phyloP scores from a whole-genome alignment of 176 grass and related monocot species.

The Microstegium vimineum region DNA sequence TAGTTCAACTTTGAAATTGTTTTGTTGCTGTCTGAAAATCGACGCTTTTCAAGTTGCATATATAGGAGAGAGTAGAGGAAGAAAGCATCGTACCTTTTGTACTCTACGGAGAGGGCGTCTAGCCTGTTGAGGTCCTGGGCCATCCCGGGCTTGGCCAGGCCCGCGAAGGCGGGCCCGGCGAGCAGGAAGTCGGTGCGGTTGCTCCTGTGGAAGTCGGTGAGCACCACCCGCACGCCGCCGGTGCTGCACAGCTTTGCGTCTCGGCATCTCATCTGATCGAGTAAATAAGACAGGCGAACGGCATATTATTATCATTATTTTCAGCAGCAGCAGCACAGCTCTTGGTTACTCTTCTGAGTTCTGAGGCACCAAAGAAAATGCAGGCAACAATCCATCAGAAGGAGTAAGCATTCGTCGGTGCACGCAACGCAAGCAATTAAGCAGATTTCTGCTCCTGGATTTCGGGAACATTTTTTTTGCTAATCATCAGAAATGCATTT shows the following conservation, averaged over 20 bases:
- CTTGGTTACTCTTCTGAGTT: background rate
- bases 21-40: too few relatives aligned
- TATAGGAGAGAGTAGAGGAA: too few relatives aligned
- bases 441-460: background rate
- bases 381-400: background rate
- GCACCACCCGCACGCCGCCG: constrained; percentile 52
- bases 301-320: too few relatives aligned
- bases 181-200: constrained; percentile 61
- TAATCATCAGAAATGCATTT: background rate
- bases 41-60: too few relatives aligned
- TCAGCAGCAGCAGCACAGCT: background rate
- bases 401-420: background rate
- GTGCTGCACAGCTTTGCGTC: constrained; percentile 51
- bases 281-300: background rate
- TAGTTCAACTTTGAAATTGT: too few relatives aligned
- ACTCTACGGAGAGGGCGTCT: constrained; percentile 41
- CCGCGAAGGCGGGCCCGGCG: constrained; percentile 37
- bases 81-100: constrained; percentile 36
- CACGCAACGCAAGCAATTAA: too few relatives aligned
- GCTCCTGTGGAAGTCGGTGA: constrained; percentile 64
- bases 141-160: constrained; percentile 43
- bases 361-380: background rate
- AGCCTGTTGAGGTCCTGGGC: constrained; percentile 44
- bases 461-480: background rate
- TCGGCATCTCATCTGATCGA: constrained; percentile 53